Base-by-base conservation (phyloP, 345 rosid species). In the Citrus reticulata region DNA sequence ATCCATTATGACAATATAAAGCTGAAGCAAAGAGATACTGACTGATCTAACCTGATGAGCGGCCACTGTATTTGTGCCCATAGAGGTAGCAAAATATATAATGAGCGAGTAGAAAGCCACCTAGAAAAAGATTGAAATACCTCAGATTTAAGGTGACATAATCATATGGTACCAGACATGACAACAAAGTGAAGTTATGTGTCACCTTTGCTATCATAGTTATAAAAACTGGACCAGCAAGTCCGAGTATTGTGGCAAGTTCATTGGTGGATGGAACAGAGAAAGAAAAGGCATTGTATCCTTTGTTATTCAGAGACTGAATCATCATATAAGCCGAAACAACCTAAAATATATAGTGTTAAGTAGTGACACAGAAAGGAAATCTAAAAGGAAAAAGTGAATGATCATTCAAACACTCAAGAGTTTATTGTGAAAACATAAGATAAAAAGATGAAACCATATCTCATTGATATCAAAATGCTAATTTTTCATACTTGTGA, bases 281-380 rank as follows among this genome's bases (percentile, higher is more conserved):
- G 67, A 95, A 70, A 60, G 89, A 81, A 82, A 85, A 85, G 75
- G 92, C 91, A 80, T 88, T 89, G 80, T 86, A 95, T 71, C 99
- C 99, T 83, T 90, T 91, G 61, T 87, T 83, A 82, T 91, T 89
- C 79, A 95, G 83, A 78, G 93, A 86, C 70, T 88, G 88, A 74
- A 93, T 90, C 99, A 95, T 93, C 97, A 93, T 93, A 79, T 72
- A 93, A 79, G 89, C 92, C 74, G 99, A 95, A 83, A 95, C 90
- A 80, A 93, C 85, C 99, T 95, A 79, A 25, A 82, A 60, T 29
- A 76, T 40, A 66, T 46, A 35, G 30, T 37, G 42, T 75, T 77
- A 39, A 83, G 75, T 27, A 46, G 24, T 19, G 7, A 24, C 30
- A 64, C 27, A 8, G 34, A 8, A 30, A 14, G 20, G 37, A 32